Percentiles rank a stretch among this genome's conserved stretches.
These are phyloP conservation scores for Herpetomonas samuelpessoai DNA, from an alignment of 208 protist genomes.

Conservation along the genomic window DNA sequence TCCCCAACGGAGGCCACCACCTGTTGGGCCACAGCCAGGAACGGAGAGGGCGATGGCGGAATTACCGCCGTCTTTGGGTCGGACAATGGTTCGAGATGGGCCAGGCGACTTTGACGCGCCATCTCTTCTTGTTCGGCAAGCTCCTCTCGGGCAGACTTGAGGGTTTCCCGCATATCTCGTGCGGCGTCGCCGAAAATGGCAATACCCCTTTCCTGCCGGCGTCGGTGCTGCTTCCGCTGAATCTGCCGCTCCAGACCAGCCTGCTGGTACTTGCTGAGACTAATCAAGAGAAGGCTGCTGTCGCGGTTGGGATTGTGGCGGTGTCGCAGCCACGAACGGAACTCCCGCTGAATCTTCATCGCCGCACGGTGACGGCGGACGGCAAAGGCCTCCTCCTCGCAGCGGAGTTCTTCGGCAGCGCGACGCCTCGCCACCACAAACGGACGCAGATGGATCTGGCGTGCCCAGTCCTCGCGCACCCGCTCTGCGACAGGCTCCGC, in stretches of 20 bases:
- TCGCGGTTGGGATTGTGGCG: conserved; percentile 34
- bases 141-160: conserved; percentile 9
- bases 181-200: conserved; percentile 8
- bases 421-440: conserved; percentile 46
- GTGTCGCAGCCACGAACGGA: conserved; percentile 48
- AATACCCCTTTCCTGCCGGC: conserved; percentile 6
- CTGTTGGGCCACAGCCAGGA: no score
- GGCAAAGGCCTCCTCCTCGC: conserved; percentile 27
- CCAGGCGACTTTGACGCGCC: not conserved
- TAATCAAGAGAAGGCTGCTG: conserved; percentile 33
- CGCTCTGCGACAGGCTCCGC: conserved; percentile 38
- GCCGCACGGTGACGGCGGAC: conserved; percentile 42
- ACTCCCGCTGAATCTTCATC: conserved; percentile 58
- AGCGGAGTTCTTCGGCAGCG: conserved; percentile 30
- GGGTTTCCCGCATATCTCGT: conserved; percentile 12
- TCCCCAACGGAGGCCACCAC: no score
- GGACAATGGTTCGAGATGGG: no score
- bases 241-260: conserved; percentile 23
- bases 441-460: conserved; percentile 41
- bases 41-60: no score
- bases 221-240: conserved; percentile 12
- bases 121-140: conserved; percentile 2
- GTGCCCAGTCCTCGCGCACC: conserved; percentile 36
- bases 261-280: conserved; percentile 47
- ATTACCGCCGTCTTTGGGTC: no score